Conservation (phyloP, 2,329 filamentous ascomycete species). For the Fusarium sp. region DNA sequence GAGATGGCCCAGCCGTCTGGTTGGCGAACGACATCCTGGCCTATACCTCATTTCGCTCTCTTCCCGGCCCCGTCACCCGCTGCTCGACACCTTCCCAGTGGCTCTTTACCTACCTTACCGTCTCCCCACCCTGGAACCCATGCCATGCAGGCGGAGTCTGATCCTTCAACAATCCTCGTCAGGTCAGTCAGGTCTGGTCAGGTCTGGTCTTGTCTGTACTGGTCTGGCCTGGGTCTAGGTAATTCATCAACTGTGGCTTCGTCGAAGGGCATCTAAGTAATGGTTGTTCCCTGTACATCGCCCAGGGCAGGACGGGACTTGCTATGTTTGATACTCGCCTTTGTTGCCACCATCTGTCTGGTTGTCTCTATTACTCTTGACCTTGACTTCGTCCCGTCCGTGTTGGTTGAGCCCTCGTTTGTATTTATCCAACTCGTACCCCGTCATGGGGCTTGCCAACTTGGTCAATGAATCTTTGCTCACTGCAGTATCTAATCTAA, state of each 20-base stretch:
- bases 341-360: constrained; percentile 41
- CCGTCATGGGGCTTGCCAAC: constrained; percentile 37
- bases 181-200: background rate
- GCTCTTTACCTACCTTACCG: constrained; percentile 42
- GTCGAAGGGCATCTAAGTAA: constrained; percentile 45
- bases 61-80: constrained; percentile 48
- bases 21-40: constrained; percentile 46
- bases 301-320: constrained; percentile 18
- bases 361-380: constrained; percentile 30
- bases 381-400: constrained; percentile 20
- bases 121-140: constrained; percentile 43
- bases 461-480: constrained; percentile 44
- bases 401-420: constrained; percentile 33
- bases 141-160: constrained; percentile 45
- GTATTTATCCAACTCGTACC: constrained; percentile 42
- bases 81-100: constrained; percentile 48
- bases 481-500: constrained; percentile 35
- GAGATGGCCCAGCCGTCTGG: constrained; percentile 46
- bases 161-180: constrained; percentile 47
- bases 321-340: constrained; percentile 31
- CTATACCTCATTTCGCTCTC: constrained; percentile 48
- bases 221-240: constrained; percentile 35
- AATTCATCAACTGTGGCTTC: constrained; percentile 45
- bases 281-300: constrained; percentile 38
- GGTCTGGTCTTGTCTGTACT: constrained; percentile 17